Base-by-base conservation (phyloP, 2,329 filamentous ascomycete genomes). In the Diaporthe vaccinii region DNA sequence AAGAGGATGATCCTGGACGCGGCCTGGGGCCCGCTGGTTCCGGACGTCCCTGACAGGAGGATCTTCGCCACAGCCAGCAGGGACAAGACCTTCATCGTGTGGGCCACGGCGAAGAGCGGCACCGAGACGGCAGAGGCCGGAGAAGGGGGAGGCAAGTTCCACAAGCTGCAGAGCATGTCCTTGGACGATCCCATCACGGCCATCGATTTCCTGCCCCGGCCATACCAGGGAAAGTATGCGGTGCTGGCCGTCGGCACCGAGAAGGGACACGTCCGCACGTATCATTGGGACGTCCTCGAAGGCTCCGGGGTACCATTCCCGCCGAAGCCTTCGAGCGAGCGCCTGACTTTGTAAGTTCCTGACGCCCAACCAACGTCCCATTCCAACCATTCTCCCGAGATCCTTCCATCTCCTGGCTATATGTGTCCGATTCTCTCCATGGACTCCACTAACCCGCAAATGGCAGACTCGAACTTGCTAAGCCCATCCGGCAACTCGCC, bases 1-100 rank as follows among this genome's bases (percentile, higher is more conserved):
- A 89, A 93, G 5, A 89, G 97, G 75, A 98, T 99, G 95, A 96
- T 99, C 61, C 88, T 98, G 20, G 95, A 95, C 81, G 94, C 92
- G 1, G 91, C 94, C 3, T 99, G 97, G 96, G 92, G 93, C 1
- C 93, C 93, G 1, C 39, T 88, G 22, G 81, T 9, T 78, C 80
- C 2, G 80, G 51, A 39, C 6, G 81, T 10, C 81, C 82, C 12
- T 79, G 84, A 7, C 83, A 89, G 39, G 3, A 80, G 84, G 14
- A 81, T 88, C 14, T 99, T 99, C 83, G 93, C 94, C 17, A 99
- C 97, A 0, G 96, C 96, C 1, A 95, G 96, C 4, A 89, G 97
- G 79, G 97, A 99, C 84, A 98, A 97, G 85, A 89, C 89, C 36
- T 92, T 98, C 51, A 94, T 94, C 81, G 81, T 96, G 58, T 96